phyloP scores from a whole-genome alignment of 2,329 filamentous ascomycete species.

The Cercospora sp. region DNA sequence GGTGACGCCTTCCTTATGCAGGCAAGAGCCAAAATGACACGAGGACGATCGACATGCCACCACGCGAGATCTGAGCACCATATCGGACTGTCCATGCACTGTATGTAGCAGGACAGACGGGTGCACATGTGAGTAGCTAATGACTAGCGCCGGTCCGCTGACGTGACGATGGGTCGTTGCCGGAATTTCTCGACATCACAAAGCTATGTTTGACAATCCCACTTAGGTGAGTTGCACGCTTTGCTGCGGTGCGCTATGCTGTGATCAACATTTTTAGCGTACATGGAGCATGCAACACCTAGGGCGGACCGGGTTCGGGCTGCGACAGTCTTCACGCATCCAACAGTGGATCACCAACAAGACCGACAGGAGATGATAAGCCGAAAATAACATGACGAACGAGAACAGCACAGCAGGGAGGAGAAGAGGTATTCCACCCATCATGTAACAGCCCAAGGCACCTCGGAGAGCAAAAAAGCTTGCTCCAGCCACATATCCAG shows the following conservation, averaged over 20 bases:
- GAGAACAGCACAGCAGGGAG: background rate
- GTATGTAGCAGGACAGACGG: background rate
- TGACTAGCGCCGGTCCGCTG: background rate
- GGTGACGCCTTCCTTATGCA: background rate
- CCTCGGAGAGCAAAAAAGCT: constrained; percentile 3
- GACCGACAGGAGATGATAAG: background rate
- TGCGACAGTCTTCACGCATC: background rate
- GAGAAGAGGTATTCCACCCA: background rate
- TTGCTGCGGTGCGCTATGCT: background rate
- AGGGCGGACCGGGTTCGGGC: background rate
- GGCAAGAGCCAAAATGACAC: background rate
- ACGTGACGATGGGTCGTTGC: background rate
- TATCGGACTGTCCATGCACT: background rate
- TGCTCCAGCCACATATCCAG: background rate
- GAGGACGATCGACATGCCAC: background rate
- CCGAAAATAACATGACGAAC: background rate
- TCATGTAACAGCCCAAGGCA: background rate
- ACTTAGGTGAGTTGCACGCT: background rate
- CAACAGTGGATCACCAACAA: background rate
- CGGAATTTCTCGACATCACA: background rate
- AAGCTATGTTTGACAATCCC: constrained; percentile 1
- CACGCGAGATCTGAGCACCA: background rate
- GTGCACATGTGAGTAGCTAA: background rate
- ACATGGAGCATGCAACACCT: background rate
- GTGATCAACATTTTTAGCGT: background rate